These are phyloP conservation scores for Stromatinia cepivora DNA, from an alignment of 2,329 filamentous ascomycete species.

Conservation along the genomic window DNA sequence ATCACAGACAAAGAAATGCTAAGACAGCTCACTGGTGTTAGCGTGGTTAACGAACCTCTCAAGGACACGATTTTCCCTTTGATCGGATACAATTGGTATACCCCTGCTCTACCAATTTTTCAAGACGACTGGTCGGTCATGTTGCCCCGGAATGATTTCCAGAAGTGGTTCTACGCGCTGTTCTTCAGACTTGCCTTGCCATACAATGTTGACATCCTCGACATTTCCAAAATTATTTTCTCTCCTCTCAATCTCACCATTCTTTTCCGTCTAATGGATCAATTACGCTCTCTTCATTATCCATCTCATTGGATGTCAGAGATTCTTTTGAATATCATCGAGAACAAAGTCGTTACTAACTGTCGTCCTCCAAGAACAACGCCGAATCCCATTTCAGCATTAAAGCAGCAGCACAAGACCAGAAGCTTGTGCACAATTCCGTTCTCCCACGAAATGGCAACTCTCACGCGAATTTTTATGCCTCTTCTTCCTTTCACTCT, in stretches of 20 bases:
- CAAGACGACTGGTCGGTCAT: neutral
- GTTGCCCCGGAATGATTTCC: conserved; percentile 11
- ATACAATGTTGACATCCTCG: conserved; percentile 16
- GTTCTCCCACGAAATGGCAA: conserved; percentile 24
- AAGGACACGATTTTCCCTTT: neutral
- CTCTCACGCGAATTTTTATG: conserved; percentile 24
- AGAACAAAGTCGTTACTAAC: conserved; percentile 25
- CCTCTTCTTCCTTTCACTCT: conserved; percentile 25
- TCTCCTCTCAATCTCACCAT: conserved; percentile 24
- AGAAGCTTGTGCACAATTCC: conserved; percentile 25
- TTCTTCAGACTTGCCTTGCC: conserved; percentile 28
- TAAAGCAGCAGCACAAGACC: conserved; percentile 3
- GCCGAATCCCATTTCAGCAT: conserved; percentile 5
- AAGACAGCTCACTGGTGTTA: conserved; percentile 16
- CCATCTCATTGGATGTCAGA: conserved; percentile 31
- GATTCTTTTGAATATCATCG: conserved; percentile 25
- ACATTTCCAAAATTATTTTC: conserved; percentile 1
- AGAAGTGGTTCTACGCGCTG: conserved; percentile 26
- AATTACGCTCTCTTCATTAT: conserved; percentile 25
- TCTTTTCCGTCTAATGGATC: conserved; percentile 25
- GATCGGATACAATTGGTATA: neutral
- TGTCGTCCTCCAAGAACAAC: conserved; percentile 20
- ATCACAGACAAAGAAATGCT: conserved; percentile 25
- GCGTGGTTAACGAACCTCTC: neutral
- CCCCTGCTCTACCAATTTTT: neutral